Base-by-base conservation (phyloP, 495 filamentous ascomycete species). In the Cladorrhinum samala region DNA sequence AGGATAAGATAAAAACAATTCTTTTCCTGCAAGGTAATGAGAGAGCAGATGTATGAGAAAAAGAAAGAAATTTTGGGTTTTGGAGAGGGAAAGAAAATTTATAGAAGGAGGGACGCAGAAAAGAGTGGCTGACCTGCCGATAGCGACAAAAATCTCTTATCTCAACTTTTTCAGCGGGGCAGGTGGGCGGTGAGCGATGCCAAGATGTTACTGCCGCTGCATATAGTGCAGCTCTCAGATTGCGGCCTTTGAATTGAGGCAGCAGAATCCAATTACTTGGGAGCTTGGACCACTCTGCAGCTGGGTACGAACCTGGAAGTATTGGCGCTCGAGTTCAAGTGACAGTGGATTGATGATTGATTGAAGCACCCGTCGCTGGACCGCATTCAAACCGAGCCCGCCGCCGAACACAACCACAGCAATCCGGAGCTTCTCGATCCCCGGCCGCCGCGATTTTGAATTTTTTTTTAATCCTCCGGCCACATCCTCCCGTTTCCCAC, bases 11-110 rank as follows among this genome's bases (percentile, higher is more conserved):
- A 25, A 19, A 33, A 49, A 57, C 44, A 37, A 57, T 19, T 33
- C 36, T 44, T 52, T 51, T 61, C 59, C 45, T 50, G 50, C 40
- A 60, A 53, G 46, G 49, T 53, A 58, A 53, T 59, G 61, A 61
- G n/a, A 53, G 52, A 48, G 25, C 43, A 20, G 46, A 51, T 27
- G 52, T 9, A 45, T 25, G 30, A 43, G 56, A 25, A 40, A 46
- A 53, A 51, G 43, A 20, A 30, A 46, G 45, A 49, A 39, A 24
- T 39, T 23, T 27, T 49, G 51, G 25, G 46, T 41, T 37, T 50
- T 18, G 46, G 24, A 54, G 41, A 55, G 55, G 50, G 27, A 65
- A 57, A 49, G 56, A 39, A 56, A 33, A 43, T 64, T 58, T 60
- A 43, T 42, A 50, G 55, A 14, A 16, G 53, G 59, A 11, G 21